phyloP scores from a whole-genome alignment of 352 stramenopile genomes.

The Phytopythium chamaehyphon region DNA sequence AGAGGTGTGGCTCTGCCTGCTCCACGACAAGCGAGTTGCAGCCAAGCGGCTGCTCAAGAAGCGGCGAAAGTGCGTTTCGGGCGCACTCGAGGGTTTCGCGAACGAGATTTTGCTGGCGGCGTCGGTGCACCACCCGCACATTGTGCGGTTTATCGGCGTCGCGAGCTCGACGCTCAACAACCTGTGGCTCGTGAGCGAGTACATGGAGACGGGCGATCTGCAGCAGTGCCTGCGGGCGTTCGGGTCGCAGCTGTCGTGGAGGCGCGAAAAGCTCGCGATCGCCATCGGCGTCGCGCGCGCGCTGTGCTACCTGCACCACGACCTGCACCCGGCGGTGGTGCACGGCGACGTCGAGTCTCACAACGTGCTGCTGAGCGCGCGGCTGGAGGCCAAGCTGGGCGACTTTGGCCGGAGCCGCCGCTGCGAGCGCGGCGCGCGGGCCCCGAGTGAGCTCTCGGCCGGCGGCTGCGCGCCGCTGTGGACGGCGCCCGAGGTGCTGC shows the following conservation, averaged over 20 bases:
- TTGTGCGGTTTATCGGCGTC: slow-evolving; percentile 38
- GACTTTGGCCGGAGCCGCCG: slow-evolving; percentile 22
- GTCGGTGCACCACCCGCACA: slow-evolving; percentile 28
- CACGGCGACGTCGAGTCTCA: slow-evolving; percentile 54
- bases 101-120: slow-evolving; percentile 28
- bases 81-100: slow-evolving; percentile 26
- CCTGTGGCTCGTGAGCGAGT: slow-evolving; percentile 46
- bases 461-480: slow-evolving; percentile 39
- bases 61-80: slow-evolving; percentile 8
- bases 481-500: slow-evolving; percentile 72
- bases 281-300: slow-evolving; percentile 39
- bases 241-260: slow-evolving; percentile 27
- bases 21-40: slow-evolving; percentile 26
- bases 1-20: slow-evolving; percentile 34
- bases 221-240: slow-evolving; percentile 27
- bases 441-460: slow-evolving; percentile 6
- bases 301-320: slow-evolving; percentile 41
- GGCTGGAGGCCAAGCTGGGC: slow-evolving; percentile 36
- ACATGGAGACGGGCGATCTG: slow-evolving; percentile 32
- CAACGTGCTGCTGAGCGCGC: slow-evolving; percentile 34
- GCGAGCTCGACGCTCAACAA: slow-evolving; percentile 34
- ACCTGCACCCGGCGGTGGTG: slow-evolving; percentile 24
- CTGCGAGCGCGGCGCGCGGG: slow-evolving; percentile 1
- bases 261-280: slow-evolving; percentile 36
- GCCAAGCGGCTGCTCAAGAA: slow-evolving; percentile 34